Base-by-base conservation (phyloP, 257 asterid species). In the Apocynum venetum region DNA sequence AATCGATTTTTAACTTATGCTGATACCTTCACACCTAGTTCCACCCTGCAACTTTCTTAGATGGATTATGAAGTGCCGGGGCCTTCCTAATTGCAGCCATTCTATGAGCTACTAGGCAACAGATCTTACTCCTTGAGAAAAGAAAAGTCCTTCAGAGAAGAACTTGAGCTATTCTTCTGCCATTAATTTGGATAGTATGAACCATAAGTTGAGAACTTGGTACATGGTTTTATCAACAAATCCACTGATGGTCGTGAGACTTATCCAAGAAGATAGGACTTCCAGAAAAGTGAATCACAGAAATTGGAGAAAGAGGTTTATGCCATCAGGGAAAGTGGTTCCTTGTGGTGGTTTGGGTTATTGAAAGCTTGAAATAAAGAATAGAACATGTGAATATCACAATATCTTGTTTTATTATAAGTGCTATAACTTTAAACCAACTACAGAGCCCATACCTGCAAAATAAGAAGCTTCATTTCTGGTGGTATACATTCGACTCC, bases 401-500 rank as follows among this genome's bases (percentile, higher is more conserved):
- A 71, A 40, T 9, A 36, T 57, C 47, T 56, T 56, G 53, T 1
- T 20, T 63, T 49, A 76, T 4, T 56, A 20, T 25, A 51, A 55
- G n/a, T 8, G 6, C 1, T 55, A 55, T 19, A 19, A 55, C 31
- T 55, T 2, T 55, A 4, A 17, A 55, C 7, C 71, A 75, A 78
- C 63, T 35, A 60, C 31, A 69, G 38, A 83, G 46, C 44, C 65
- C 76, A 64, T 82, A 92, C 98, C 96, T 88, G 89, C 81, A 94
- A 80, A 80, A 92, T 75, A 31, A 44, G 74, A 69, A 94, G 94
- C 81, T 88, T 94, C 87, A 89, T 85, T 80, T 92, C 98, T 12
- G 93, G 91, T 35, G 91, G 79, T 90, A 92, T 85, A 84, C 98
- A 94, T 68, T 55, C 60, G 80, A 86, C 89, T 76, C 98, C 98